Evolutionary conservation across 83 land plant species (phyloP).

Genomic region (Picea engelmannii): DNA sequence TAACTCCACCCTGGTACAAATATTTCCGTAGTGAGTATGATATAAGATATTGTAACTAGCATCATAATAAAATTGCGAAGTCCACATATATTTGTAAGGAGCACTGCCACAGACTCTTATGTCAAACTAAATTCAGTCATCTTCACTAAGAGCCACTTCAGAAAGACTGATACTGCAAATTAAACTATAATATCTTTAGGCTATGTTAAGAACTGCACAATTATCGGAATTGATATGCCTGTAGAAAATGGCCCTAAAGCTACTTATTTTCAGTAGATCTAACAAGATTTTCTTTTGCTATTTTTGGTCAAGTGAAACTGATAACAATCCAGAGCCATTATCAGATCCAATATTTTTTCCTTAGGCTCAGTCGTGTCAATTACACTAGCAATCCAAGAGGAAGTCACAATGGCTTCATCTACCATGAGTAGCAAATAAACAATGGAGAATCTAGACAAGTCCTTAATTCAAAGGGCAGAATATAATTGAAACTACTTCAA

Average conservation of each 20-base stretch:
- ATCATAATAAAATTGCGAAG: not conserved
- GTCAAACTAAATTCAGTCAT: not conserved
- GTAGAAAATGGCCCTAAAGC: too few species aligned
- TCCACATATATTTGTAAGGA: not conserved
- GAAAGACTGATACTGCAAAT: not conserved
- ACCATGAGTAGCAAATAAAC: not conserved
- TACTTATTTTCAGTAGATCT: too few species aligned
- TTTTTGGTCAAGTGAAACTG: too few species aligned
- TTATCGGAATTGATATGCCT: too few species aligned
- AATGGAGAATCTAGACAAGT: not conserved
- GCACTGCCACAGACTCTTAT: not conserved
- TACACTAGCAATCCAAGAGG: too few species aligned
- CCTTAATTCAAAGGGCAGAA: not conserved
- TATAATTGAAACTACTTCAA: not conserved
- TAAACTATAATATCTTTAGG: not conserved
- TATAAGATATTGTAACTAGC: slow-evolving; percentile 5
- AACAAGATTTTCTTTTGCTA: too few species aligned
- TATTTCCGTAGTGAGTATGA: not conserved
- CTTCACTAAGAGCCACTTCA: not conserved
- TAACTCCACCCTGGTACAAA: slow-evolving; percentile 54
- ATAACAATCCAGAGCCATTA: too few species aligned
- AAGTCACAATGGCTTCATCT: too few species aligned
- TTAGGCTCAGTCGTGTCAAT: too few species aligned
- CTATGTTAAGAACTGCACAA: too few species aligned
- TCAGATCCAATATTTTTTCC: too few species aligned